Base-by-base conservation (phyloP, 2,329 filamentous ascomycete species). In the Teratosphaeria gauchensis region DNA sequence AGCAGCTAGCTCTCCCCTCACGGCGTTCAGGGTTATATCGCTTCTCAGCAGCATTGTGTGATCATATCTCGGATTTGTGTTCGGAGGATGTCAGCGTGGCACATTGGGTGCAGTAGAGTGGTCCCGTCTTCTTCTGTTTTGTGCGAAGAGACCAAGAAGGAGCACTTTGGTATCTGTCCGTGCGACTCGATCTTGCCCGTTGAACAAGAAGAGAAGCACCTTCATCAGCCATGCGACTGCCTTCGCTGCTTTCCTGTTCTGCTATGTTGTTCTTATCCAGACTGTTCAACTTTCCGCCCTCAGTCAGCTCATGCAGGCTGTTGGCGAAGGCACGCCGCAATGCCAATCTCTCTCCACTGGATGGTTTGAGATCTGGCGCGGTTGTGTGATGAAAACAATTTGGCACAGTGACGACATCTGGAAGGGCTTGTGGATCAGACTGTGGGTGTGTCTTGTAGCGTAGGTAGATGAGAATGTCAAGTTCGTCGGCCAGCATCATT, bases 211-310 rank as follows among this genome's bases (percentile, higher is more conserved):
- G 48, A 46, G 16, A 30, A 19, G 33, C 14, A 46, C 53, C 12
- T 21, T 56, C 63, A 65, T 56, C 63, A 65, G 63, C 60, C 48
- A 54, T 58, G 64, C 65, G 64, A 67, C 65, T 65, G 64, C 65
- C 65, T 68, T 66, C 64, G 64, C 64, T 58, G 58, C 42, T 60
- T 53, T 62, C 59, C 56, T 62, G 59, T 61, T 46, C 32, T 35
- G 56, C 42, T 58, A 30, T 56, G 54, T 38, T 52, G 58, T 32
- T 55, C 28, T 48, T 51, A 31, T 51, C 32, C 19, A 60, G 54
- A 61, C 57, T 59, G 48, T 51, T 48, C 42, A 1, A 48, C 53
- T 33, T 53, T 21, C 32, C 53, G 33, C 59, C 32, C 8, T 51
- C 38, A n/a, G 30, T n/a, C 28, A 12, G 28, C 19, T 21, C 42